Evolutionary conservation across 2,329 filamentous ascomycete genomes (phyloP).

Genomic region (Fusarium tjaetaba): DNA sequence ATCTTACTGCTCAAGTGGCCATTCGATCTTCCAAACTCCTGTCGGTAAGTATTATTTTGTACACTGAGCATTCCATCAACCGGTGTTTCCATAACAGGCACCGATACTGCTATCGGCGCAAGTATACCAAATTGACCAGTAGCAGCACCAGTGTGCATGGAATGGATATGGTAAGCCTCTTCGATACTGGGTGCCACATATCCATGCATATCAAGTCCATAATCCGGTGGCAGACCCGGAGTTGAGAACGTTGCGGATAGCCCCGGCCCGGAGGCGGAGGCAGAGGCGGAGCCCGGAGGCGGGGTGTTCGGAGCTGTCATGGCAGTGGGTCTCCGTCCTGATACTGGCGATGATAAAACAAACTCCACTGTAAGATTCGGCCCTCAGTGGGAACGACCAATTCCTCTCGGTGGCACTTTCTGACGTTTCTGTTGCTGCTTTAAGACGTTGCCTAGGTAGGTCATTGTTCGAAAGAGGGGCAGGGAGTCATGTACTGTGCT

Average conservation of each 20-base stretch:
- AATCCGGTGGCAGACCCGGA: conserved; percentile 14
- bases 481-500: conserved; percentile 10
- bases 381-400: not conserved
- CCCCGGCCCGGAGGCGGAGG: conserved; percentile 17
- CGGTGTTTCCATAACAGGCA: conserved; percentile 22
- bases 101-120: conserved; percentile 45
- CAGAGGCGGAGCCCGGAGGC: conserved; percentile 14
- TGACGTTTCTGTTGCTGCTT: conserved; percentile 39
- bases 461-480: conserved; percentile 11
- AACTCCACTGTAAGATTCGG: not conserved
- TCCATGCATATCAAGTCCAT: conserved; percentile 27
- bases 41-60: not conserved
- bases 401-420: not conserved
- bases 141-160: not conserved
- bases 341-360: not conserved
- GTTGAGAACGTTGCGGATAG: conserved; percentile 18
- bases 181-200: conserved; percentile 29
- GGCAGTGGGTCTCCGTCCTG: not conserved
- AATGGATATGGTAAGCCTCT: conserved; percentile 29
- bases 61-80: conserved; percentile 8
- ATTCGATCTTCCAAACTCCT: conserved; percentile 49
- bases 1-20: conserved; percentile 66
- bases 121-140: conserved; percentile 59
- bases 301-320: conserved; percentile 33
- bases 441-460: conserved; percentile 1